Base-by-base conservation (phyloP, 148 eudicot species). In the Rhododendron simsii region DNA sequence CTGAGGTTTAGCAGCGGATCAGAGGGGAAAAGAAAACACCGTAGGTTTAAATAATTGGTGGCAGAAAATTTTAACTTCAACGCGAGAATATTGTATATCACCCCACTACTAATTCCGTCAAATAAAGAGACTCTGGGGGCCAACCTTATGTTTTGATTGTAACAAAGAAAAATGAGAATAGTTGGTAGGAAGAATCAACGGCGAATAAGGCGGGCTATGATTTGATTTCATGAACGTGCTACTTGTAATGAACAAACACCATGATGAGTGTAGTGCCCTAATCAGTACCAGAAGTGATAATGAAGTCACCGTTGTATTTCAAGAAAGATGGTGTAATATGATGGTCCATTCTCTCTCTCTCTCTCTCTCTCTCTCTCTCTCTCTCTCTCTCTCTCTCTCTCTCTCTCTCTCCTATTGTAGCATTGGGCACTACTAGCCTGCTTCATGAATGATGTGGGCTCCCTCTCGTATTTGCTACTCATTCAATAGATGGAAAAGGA, bases 211-310 rank as follows among this genome's bases (percentile, higher is more conserved):
- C 37, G 59, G 81, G 59, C 81, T 47, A 79, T 79, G 81, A 79
- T 47, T 35, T 79, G 12, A 23, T 15, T 37, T 12, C 30, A 14
- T 78, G 53, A 48, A 28, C 30, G 81, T 44, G 50, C 55, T 78
- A 30, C 57, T 23, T 78, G 81, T 78, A 12, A 78, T 47, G 55
- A 28, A 26, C 37, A 48, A 79, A n/a, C 59, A 26, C 35, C 81
- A 44, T 83, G 20, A 83, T 83, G 47, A 45, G 41, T 69, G 44
- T 20, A 26, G 13, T 77, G 80, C 55, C 59, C 44, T 15, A 33
- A 45, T 83, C 59, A 83, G 15, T 71, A 83, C 53, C 53, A 26
- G 79, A 21, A 69, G 75, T 65, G 85, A 83, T 83, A 33, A 71
- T 33, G 85, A 83, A 16, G 81, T 28, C 6, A 23, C n/a, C 13